A percentile compares a stretch with the other conserved stretches of the same genome.
These are phyloP conservation scores for Starmerella powellii DNA, from an alignment of 805 yeast species.

Conservation along the genomic window DNA sequence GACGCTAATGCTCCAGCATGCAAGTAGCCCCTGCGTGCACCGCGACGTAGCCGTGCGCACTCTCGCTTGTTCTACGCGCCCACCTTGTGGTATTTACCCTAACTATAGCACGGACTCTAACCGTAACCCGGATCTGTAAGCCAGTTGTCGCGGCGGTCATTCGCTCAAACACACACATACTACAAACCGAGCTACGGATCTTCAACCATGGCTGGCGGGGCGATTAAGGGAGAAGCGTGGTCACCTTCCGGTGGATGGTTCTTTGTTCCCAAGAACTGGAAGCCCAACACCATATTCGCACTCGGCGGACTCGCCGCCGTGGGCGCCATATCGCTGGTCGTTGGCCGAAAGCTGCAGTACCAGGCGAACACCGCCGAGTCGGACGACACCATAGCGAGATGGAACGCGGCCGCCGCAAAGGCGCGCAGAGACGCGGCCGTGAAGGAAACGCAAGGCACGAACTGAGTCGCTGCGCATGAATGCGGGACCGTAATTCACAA, in stretches of 20 bases:
- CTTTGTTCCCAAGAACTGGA: constrained; percentile 42
- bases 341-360: constrained; percentile 32
- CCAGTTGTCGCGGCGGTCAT: no score
- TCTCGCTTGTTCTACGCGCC: no score
- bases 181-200: not conserved
- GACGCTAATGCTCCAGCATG: no score
- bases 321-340: constrained; percentile 28
- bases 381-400: constrained; percentile 33
- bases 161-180: no score
- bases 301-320: constrained; percentile 32
- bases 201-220: constrained; percentile 23
- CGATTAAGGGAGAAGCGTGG: constrained; percentile 27
- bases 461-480: not conserved
- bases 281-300: constrained; percentile 34
- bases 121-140: no score
- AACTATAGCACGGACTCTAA: no score
- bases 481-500: not conserved
- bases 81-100: no score
- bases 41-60: no score
- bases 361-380: constrained; percentile 32
- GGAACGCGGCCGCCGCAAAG: constrained; percentile 39
- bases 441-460: constrained; percentile 15
- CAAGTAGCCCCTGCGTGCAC: no score
- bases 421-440: constrained; percentile 27
- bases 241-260: constrained; percentile 49